Evolutionary conservation across 1,284 basidiomycete species (phyloP), one percentile per base, ranked within the genome.

Genomic region (Marasmius oreades): DNA sequence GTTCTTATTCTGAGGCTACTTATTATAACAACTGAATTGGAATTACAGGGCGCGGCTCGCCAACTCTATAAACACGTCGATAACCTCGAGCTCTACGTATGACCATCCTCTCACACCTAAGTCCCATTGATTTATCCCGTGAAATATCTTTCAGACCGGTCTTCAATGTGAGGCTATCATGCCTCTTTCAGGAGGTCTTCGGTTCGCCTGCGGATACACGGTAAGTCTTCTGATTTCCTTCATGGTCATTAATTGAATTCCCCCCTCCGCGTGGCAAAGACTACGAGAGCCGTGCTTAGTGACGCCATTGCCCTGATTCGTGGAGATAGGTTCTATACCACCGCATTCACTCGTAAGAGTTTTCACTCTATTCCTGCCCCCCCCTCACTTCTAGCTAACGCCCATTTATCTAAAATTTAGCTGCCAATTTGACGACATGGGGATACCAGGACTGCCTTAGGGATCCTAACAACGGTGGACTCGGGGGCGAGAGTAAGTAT

Each of bases 241-340:
- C n/a, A n/a, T n/a, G n/a, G n/a, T n/a, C n/a, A n/a, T 14, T 47
- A 5, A 39, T 16, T 31, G 18, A 4, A 34, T n/a, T 42, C 16
- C 12, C 16, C 3, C 16, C 16, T 52, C 8, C 18, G 12, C 33
- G 39, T 48, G 11, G 5, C 33, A 8, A 57, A 76, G 71, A 74
- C 68, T 43, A 73, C 70, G 20, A 63, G 73, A 52, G 75, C 69
- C n/a, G 69, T 77, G 4, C 68, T 77, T 14, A 77, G 76, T 18
- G 84, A 86, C 63, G 83, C 84, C 4, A 79, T 82, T 50, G 72
- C 78, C 2, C 70, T 86, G 26, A 74, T 80, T 63, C 69, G 74
- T 50, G 77, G 75, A 0, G 77, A 79, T 57, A 60, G 77, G n/a
- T 77, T 73, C 61, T 77, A 75, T 62, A 84, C 81, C 0, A 75